Base-by-base conservation (phyloP, 768 basidiomycete species). In the Trametes sanguinea region DNA sequence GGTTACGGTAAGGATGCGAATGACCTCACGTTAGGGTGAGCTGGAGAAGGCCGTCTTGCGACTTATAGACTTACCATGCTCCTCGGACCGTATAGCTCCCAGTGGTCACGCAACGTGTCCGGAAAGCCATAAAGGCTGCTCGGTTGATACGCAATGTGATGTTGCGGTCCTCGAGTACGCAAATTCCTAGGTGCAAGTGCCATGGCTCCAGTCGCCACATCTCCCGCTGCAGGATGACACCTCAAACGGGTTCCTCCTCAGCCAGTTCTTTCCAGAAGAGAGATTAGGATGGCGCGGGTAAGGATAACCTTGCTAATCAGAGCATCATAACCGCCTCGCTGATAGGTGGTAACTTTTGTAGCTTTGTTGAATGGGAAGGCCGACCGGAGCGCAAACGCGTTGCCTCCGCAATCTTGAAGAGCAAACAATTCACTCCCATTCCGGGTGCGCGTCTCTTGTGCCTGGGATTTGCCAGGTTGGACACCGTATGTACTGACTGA, bases 281-380 rank as follows among this genome's bases (percentile, higher is more conserved):
- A 67, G 62, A 54, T 43, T 51, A 7, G 61, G 66, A 11, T 67
- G 66, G 66, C 54, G 42, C 47, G 66, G 63, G 66, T 64, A 40
- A 48, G 66, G 55, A 3, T 44, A 17, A 14, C 11, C 33, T n/a
- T 33, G 8, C n/a, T 44, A 10, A 9, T 11, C 16, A 17, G 5
- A 4, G n/a, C 4, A 27, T 14, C 27, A 13, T 54, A 10, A 32
- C 2, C 9, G 22, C 7, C 30, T 29, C 32, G 11, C 10, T 43
- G 22, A 50, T n/a, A n/a, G n/a, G n/a, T 13, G 10, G 14, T 44
- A 17, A 35, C 14, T 33, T 17, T 51, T 22, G 6, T 33, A 81
- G 80, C 35, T 81, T 78, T 58, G 74, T 81, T 51, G 79, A 82
- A 65, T 83, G 82, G 82, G 79, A 81, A 67, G 74, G 79, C 35